phyloP scores from a whole-genome alignment of 768 basidiomycete genomes.

The Naganishia onofrii region DNA sequence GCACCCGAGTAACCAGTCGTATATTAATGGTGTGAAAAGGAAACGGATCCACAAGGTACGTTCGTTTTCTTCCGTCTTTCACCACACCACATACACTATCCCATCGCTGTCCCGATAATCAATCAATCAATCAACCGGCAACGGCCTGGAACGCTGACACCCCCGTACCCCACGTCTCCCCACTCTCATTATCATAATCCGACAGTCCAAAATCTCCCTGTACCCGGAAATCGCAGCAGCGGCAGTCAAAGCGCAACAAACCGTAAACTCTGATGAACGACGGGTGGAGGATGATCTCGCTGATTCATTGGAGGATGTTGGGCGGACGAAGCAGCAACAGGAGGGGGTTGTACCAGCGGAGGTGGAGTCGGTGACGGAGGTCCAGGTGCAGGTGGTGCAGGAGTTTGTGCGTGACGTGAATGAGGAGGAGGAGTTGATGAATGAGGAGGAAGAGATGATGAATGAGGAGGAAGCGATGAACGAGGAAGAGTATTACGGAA shows the following conservation, averaged over 20 bases:
- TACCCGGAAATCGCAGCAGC: no score
- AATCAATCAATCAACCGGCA: no score
- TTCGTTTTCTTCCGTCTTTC: not conserved
- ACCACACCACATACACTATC: not conserved
- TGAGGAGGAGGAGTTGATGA: not conserved
- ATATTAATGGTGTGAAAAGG: conserved; percentile 30
- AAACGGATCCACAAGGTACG: conserved; percentile 28
- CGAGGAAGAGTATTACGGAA: not conserved
- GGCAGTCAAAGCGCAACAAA: not conserved
- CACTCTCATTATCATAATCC: no score
- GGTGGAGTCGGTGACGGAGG: no score
- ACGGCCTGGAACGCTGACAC: no score
- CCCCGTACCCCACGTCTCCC: no score
- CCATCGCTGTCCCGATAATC: no score
- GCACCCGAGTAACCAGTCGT: conserved; percentile 10
- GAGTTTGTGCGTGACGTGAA: not conserved
- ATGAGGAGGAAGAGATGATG: conserved; percentile 10
- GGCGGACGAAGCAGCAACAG: not conserved
- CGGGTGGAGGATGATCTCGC: conserved; percentile 17
- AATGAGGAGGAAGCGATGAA: conserved; percentile 11
- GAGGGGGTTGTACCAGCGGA: not conserved
- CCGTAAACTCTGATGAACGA: conserved; percentile 3
- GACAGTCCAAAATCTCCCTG: no score
- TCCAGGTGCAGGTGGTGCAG: not conserved
- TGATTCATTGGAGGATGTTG: not conserved